Conservation (phyloP, 495 filamentous ascomycete species). For the Copromyces sp. region DNA sequence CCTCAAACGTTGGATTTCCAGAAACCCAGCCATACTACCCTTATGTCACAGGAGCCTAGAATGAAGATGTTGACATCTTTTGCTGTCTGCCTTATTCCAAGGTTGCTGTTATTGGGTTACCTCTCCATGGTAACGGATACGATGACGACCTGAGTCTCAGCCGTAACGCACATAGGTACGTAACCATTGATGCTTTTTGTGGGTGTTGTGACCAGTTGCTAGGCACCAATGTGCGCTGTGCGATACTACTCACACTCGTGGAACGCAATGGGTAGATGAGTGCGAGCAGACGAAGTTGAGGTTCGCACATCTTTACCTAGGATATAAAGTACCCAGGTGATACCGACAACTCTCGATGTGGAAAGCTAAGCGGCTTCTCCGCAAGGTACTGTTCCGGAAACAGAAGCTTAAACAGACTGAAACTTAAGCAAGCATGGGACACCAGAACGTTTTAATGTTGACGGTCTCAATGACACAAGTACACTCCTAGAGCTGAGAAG, state of each 20-base stretch:
- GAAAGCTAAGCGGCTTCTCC: neutral
- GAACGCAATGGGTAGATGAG: neutral
- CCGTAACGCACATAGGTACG: neutral
- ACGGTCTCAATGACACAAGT: neutral
- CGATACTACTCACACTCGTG: neutral
- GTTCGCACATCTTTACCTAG: neutral
- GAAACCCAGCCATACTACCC: neutral
- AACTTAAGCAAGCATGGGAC: neutral
- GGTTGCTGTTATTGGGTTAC: neutral
- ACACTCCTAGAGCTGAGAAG: neutral
- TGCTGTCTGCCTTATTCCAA: neutral
- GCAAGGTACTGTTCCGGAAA: neutral
- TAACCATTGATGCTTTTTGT: neutral
- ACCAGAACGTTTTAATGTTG: neutral
- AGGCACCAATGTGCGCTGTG: neutral
- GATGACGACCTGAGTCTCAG: neutral
- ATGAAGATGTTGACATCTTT: neutral
- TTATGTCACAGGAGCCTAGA: neutral
- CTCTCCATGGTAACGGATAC: neutral
- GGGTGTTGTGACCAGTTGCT: neutral
- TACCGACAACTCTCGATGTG: neutral
- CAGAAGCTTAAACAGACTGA: neutral
- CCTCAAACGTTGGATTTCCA: neutral
- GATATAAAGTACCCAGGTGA: neutral
- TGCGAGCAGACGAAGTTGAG: neutral